Evolutionary conservation across 1,284 basidiomycete genomes (phyloP).

Genomic region (Somion occarium): DNA sequence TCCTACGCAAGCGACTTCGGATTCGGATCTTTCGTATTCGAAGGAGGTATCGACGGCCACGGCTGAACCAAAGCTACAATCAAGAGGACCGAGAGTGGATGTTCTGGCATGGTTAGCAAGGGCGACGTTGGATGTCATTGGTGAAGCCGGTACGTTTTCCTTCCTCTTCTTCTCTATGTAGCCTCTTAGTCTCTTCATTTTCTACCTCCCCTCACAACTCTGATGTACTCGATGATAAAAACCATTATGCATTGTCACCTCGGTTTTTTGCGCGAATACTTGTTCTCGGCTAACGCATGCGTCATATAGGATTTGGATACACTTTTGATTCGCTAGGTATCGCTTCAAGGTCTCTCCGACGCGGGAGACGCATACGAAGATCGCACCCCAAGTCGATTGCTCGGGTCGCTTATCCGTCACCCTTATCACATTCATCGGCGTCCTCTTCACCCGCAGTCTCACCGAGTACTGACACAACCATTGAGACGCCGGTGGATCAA

Average conservation of each 20-base stretch:
- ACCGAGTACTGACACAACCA: not conserved
- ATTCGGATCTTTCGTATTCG: too few relatives aligned
- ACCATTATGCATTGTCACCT: too few relatives aligned
- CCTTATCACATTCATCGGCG: too few relatives aligned
- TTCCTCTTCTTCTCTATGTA: not conserved
- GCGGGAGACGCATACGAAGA: too few relatives aligned
- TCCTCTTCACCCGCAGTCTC: not conserved
- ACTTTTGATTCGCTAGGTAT: conserved; percentile 45
- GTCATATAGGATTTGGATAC: conserved; percentile 54
- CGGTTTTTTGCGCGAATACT: too few relatives aligned
- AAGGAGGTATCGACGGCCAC: too few relatives aligned
- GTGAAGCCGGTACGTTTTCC: conserved; percentile 47
- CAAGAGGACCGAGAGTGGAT: conserved; percentile 39
- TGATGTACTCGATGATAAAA: not conserved
- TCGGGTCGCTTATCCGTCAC: not conserved
- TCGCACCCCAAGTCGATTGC: not conserved
- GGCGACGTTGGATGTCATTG: conserved; percentile 70
- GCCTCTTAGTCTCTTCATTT: not conserved
- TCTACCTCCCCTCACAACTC: not conserved
- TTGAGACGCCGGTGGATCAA: not conserved
- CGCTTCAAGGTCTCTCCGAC: conserved; percentile 14
- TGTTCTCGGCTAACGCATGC: too few relatives aligned
- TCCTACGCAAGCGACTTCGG: too few relatives aligned
- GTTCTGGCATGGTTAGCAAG: conserved; percentile 56
- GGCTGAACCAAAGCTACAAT: too few relatives aligned